These are phyloP conservation scores for Debaryomyces psychrophilus DNA, from an alignment of 1,139 yeast genomes.

Conservation along the genomic window DNA sequence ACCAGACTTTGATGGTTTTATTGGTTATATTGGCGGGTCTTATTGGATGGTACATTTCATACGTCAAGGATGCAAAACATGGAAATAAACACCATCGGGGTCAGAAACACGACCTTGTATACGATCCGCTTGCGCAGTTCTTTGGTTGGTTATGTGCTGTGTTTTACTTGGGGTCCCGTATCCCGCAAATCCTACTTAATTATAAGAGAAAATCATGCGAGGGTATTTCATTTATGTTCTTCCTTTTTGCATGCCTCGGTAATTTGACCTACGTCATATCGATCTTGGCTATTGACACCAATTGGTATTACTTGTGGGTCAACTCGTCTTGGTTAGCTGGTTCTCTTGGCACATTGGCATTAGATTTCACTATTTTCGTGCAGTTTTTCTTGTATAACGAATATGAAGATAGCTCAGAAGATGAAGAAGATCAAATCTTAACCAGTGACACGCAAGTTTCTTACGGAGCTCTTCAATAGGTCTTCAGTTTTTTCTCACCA, in stretches of 20 bases:
- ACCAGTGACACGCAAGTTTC: constrained; percentile 3
- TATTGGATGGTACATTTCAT: constrained; percentile 82
- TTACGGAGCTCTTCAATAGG: constrained; percentile 10
- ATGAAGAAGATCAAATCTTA: constrained; percentile 11
- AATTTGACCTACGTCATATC: constrained; percentile 87
- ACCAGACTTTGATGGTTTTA: constrained; percentile 66
- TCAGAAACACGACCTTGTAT: constrained; percentile 40
- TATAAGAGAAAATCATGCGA: constrained; percentile 86
- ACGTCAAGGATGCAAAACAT: constrained; percentile 34
- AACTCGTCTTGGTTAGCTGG: constrained; percentile 95
- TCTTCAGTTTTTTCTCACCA: background rate
- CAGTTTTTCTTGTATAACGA: constrained; percentile 84
- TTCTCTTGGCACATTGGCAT: constrained; percentile 78
- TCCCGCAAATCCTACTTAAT: constrained; percentile 87
- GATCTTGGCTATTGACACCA: constrained; percentile 73
- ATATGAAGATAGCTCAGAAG: constrained; percentile 15
- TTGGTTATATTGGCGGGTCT: constrained; percentile 77
- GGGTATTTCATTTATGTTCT: constrained; percentile 89
- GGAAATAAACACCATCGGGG: constrained; percentile 34
- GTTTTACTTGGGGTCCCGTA: constrained; percentile 81
- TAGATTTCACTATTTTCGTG: constrained; percentile 82
- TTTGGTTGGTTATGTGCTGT: constrained; percentile 93
- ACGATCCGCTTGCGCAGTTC: constrained; percentile 78
- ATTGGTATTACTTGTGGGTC: constrained; percentile 69
- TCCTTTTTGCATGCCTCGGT: constrained; percentile 90